Conservation (phyloP, 73 alveolate genomes). For the Paramecium primaurelia region DNA sequence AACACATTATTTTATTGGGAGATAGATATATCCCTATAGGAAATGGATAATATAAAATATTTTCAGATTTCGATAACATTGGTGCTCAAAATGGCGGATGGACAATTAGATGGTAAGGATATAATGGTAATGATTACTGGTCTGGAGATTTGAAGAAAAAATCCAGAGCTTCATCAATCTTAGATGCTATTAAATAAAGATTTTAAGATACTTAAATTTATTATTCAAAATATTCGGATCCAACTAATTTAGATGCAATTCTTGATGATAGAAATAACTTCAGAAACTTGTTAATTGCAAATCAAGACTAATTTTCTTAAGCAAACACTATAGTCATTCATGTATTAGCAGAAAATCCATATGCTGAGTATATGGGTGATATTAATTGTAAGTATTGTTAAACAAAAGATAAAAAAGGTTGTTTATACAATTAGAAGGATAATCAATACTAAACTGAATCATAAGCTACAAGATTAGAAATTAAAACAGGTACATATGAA, state of each 20-base stretch:
- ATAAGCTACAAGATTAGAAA: conserved; percentile 38
- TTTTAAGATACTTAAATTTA: neutral
- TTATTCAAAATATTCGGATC: neutral
- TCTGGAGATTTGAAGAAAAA: conserved; percentile 26
- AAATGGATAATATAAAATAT: conserved; percentile 13
- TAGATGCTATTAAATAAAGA: conserved; percentile 50
- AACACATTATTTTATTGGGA: conserved; percentile 59
- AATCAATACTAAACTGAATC: conserved; percentile 36
- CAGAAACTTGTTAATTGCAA: neutral
- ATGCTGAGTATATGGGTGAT: conserved; percentile 72
- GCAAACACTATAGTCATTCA: conserved; percentile 46
- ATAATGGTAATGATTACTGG: conserved; percentile 67
- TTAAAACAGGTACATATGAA: conserved; percentile 10
- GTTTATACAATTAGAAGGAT: conserved; percentile 53
- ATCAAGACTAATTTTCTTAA: neutral
- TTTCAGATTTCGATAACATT: conserved; percentile 57
- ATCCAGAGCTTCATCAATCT: conserved; percentile 50
- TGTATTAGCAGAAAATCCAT: conserved; percentile 62
- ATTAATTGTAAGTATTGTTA: conserved; percentile 57
- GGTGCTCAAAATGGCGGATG: conserved; percentile 75
- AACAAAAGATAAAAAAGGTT: conserved; percentile 37
- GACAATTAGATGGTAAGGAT: conserved; percentile 69
- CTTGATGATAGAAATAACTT: conserved; percentile 21
- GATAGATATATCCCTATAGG: conserved; percentile 36
- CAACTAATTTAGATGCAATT: neutral